Percentiles rank a stretch among this genome's conserved stretches.
These are phyloP conservation scores for Suillus ampliporus DNA, from an alignment of 768 basidiomycete species.

Conservation along the genomic window DNA sequence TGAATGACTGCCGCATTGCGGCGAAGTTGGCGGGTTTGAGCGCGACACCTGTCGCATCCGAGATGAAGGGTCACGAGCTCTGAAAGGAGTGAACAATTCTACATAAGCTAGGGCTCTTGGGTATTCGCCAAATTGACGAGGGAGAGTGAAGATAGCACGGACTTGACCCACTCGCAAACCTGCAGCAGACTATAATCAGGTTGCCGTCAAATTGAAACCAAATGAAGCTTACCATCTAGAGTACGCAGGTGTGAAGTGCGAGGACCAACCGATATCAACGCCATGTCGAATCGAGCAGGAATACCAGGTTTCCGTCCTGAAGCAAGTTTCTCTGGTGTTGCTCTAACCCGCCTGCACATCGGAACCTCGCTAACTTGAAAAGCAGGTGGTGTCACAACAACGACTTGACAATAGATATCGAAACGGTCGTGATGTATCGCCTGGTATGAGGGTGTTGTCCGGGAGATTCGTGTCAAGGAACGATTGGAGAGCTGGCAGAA, in stretches of 20 bases:
- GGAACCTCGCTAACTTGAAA: neutral
- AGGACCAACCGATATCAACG: neutral
- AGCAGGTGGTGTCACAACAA: neutral
- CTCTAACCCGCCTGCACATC: neutral
- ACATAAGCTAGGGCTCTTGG: constrained; percentile 27
- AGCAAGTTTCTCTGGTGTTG: constrained; percentile 1
- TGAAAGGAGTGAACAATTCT: constrained; percentile 29
- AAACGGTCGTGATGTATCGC: constrained; percentile 7
- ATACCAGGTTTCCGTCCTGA: neutral
- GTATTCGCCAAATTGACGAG: constrained; percentile 8
- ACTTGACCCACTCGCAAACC: constrained; percentile 19
- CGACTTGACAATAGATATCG: constrained; percentile 12
- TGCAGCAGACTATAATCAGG: neutral
- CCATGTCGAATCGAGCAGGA: constrained; percentile 10
- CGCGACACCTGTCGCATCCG: constrained; percentile 6
- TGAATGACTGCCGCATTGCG: constrained; percentile 6
- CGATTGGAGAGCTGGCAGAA: constrained; percentile 10
- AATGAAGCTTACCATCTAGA: no score
- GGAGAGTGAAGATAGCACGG: constrained; percentile 2
- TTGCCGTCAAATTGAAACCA: no score
- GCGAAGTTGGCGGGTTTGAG: constrained; percentile 8
- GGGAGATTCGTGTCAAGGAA: constrained; percentile 3
- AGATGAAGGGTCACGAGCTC: neutral
- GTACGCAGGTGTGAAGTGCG: no score
- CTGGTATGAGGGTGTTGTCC: neutral